Evolutionary conservation across 1,284 basidiomycete species (phyloP).

Genomic region (Austroboletus niveus): DNA sequence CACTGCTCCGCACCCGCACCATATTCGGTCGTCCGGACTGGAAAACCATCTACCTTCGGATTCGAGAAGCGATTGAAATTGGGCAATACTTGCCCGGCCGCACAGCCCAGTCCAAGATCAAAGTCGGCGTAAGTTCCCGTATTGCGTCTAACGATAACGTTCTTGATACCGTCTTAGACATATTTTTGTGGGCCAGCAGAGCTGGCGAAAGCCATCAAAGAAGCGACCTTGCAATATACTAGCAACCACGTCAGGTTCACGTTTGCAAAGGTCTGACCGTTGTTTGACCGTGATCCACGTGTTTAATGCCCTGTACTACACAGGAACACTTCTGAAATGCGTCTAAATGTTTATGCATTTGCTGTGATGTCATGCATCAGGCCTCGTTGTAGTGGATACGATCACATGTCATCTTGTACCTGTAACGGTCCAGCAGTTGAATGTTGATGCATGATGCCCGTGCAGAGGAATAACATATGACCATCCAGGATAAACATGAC

Average conservation of each 20-base stretch:
- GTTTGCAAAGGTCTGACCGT: slow-evolving; percentile 66
- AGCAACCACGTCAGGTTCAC: slow-evolving; percentile 63
- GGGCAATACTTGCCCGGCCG: slow-evolving; percentile 78
- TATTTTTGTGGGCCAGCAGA: slow-evolving; percentile 82
- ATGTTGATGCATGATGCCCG: too few species aligned
- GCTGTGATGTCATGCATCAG: not conserved
- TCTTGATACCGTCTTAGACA: slow-evolving; percentile 45
- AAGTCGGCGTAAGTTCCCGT: slow-evolving; percentile 63
- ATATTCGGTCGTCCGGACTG: slow-evolving; percentile 89
- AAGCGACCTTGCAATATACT: slow-evolving; percentile 57
- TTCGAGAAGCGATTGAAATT: slow-evolving; percentile 71
- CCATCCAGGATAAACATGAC: too few species aligned
- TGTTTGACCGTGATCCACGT: not conserved
- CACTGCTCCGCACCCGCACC: slow-evolving; percentile 79
- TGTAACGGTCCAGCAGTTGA: not conserved
- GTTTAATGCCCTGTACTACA: slow-evolving; percentile 3
- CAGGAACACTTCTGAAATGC: slow-evolving; percentile 63
- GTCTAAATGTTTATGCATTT: not conserved
- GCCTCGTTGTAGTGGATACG: not conserved
- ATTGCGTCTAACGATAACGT: not conserved
- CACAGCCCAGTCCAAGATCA: slow-evolving; percentile 75
- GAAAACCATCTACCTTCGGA: slow-evolving; percentile 70
- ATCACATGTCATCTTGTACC: not conserved
- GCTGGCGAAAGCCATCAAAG: slow-evolving; percentile 73
- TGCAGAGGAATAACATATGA: too few species aligned